Evolutionary conservation across 1,139 yeast species (phyloP).

Genomic region (Yamadazyma epiphylla): DNA sequence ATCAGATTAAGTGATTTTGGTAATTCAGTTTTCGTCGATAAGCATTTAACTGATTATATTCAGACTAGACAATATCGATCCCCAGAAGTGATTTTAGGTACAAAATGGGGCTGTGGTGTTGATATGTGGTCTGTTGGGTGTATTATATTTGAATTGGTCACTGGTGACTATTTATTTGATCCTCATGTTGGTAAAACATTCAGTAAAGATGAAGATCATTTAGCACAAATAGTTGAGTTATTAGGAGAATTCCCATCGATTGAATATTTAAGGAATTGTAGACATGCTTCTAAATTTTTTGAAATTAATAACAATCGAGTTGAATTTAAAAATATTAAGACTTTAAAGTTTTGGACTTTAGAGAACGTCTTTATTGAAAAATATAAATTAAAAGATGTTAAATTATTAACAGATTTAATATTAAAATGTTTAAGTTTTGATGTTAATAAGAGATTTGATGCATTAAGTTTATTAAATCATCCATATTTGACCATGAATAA

Average conservation of each 20-base stretch:
- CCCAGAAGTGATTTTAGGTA: conserved; percentile 65
- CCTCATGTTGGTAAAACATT: conserved; percentile 46
- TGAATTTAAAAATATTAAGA: conserved; percentile 53
- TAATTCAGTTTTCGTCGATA: conserved; percentile 72
- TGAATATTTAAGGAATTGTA: conserved; percentile 48
- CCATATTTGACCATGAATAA: conserved; percentile 31
- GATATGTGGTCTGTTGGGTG: conserved; percentile 55
- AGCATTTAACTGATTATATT: conserved; percentile 77
- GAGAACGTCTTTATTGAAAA: conserved; percentile 63
- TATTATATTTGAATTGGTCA: conserved; percentile 41
- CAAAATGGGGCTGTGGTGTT: conserved; percentile 78
- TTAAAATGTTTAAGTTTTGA: conserved; percentile 34
- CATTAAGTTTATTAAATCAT: conserved; percentile 37
- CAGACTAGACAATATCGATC: conserved; percentile 85
- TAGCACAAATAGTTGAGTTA: conserved; percentile 56
- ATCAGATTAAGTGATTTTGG: conserved; percentile 80
- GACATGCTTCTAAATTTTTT: conserved; percentile 50
- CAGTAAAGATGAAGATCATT: conserved; percentile 47
- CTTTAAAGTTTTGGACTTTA: conserved; percentile 68
- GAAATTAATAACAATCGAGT: conserved; percentile 35
- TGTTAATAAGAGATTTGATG: conserved; percentile 35
- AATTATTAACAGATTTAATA: conserved; percentile 33
- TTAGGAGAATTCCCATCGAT: conserved; percentile 55
- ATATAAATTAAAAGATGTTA: conserved; percentile 35
- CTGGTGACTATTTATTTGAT: conserved; percentile 48